Conservation (phyloP, 2,329 filamentous ascomycete species). For the Peltaster fructicola region DNA sequence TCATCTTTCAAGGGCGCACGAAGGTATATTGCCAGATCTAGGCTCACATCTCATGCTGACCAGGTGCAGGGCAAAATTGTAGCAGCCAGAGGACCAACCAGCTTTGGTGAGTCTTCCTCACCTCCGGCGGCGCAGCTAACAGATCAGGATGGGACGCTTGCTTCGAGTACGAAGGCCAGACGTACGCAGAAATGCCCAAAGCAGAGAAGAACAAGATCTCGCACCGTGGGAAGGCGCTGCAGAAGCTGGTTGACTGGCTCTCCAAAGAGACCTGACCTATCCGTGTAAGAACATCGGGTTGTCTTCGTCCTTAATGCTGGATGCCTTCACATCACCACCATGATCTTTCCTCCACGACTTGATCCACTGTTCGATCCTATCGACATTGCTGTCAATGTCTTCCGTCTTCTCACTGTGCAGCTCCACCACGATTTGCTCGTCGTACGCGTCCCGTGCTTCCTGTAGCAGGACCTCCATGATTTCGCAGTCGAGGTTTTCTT, state of each 20-base stretch:
- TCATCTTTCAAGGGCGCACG: conserved; percentile 84
- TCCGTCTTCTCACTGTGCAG: conserved; percentile 64
- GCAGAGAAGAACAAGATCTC: conserved; percentile 78
- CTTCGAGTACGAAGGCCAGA: conserved; percentile 84
- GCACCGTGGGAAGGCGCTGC: conserved; percentile 72
- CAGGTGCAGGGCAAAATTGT: conserved; percentile 56
- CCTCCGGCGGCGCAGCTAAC: background rate
- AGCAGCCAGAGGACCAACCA: conserved; percentile 56
- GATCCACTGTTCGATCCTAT: conserved; percentile 67
- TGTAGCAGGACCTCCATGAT: conserved; percentile 92
- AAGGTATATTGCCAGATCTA: conserved; percentile 33
- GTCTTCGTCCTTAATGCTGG: conserved; percentile 19
- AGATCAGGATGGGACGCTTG: conserved; percentile 81
- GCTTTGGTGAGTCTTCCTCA: conserved; percentile 51
- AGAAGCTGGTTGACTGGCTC: conserved; percentile 67
- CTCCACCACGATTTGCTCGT: conserved; percentile 75
- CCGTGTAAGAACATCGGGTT: conserved; percentile 20
- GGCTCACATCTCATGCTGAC: background rate
- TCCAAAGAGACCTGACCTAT: conserved; percentile 17
- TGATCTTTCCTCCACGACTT: conserved; percentile 63
- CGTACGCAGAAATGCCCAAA: conserved; percentile 92
- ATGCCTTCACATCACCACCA: conserved; percentile 12
- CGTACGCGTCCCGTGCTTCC: conserved; percentile 76
- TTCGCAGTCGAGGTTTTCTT: conserved; percentile 92
- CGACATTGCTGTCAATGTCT: conserved; percentile 78